Conservation (phyloP, 2,329 filamentous ascomycete species). For the Cordyceps cateniannulata region DNA sequence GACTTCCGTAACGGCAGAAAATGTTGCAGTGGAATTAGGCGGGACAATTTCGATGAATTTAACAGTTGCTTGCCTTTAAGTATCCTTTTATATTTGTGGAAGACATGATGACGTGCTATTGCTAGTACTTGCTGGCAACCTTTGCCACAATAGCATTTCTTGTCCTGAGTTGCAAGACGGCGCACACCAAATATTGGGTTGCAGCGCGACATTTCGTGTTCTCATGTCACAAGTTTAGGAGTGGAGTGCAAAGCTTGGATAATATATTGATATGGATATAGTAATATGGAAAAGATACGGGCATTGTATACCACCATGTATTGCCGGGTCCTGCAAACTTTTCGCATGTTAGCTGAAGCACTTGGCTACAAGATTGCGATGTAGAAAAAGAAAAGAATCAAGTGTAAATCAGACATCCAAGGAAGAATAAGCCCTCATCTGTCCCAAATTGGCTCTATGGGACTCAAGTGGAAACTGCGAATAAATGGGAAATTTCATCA, state of each 20-base stretch:
- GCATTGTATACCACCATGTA: background rate
- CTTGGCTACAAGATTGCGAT: background rate
- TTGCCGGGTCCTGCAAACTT: slow-evolving; percentile 13
- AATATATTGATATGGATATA: background rate
- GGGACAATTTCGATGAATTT: too few relatives aligned
- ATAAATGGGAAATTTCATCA: slow-evolving; percentile 74
- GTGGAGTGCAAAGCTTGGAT: background rate
- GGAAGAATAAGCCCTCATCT: slow-evolving; percentile 65
- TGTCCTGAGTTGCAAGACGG: too few relatives aligned
- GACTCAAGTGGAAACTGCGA: slow-evolving; percentile 87
- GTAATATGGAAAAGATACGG: background rate
- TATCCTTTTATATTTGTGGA: too few relatives aligned
- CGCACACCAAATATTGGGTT: background rate
- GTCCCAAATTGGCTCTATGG: slow-evolving; percentile 60
- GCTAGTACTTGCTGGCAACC: too few relatives aligned
- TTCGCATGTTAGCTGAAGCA: slow-evolving; percentile 20
- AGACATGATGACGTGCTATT: too few relatives aligned
- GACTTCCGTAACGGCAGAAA: too few relatives aligned
- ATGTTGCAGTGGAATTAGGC: too few relatives aligned
- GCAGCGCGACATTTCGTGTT: too few relatives aligned
- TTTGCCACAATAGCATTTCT: too few relatives aligned
- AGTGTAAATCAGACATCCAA: slow-evolving; percentile 65
- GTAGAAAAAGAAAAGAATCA: slow-evolving; percentile 12
- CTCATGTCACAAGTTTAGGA: background rate
- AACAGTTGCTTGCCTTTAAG: too few relatives aligned